Evolutionary conservation across 1,139 yeast species (phyloP), one percentile per base, ranked within the genome.

Genomic region (Kodamaea sp.): DNA sequence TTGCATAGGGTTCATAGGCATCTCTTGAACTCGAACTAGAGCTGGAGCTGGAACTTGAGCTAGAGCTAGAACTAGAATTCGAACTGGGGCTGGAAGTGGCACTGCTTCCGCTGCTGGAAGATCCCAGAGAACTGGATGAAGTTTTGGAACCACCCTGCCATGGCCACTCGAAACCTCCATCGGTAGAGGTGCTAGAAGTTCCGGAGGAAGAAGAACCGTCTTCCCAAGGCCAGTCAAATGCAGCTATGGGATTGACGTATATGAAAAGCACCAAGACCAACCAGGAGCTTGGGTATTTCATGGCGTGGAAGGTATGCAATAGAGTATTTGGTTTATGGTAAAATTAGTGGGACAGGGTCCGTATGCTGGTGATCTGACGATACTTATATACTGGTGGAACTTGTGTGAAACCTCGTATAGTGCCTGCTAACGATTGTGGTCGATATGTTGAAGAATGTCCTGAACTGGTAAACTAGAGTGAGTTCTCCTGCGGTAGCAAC

Each of bases 111-210:
- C 25, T 26, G 14, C 28, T 18, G 23, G 31, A 24, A n/a, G 27
- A 14, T 12, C 22, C 12, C n/a, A 14, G 15, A 11, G 22, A 16
- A 11, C 29, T 16, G 21, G 20, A 16, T 7, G 22, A 18, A 10
- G 11, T 21, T 13, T 15, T 19, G n/a, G n/a, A n/a, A n/a, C n/a
- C n/a, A 20, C 21, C 33, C 19, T 43, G 43, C 47, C 47, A 43
- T 2, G 44, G 43, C 43, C 43, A 40, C 10, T 27, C 28, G 26
- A 40, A 29, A 29, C 43, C 40, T 25, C n/a, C n/a, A n/a, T n/a
- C n/a, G n/a, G n/a, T n/a, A n/a, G n/a, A n/a, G n/a, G n/a, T 11
- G 19, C 14, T 14, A 15, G 22, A 9, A 26, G 15, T 11, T 12
- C 29, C 16, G 15, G 21, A 9, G 9, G 21, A 7, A 18, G 21